phyloP scores from a whole-genome alignment of 495 filamentous ascomycete species.

The Hypoxylon crocopeplum region DNA sequence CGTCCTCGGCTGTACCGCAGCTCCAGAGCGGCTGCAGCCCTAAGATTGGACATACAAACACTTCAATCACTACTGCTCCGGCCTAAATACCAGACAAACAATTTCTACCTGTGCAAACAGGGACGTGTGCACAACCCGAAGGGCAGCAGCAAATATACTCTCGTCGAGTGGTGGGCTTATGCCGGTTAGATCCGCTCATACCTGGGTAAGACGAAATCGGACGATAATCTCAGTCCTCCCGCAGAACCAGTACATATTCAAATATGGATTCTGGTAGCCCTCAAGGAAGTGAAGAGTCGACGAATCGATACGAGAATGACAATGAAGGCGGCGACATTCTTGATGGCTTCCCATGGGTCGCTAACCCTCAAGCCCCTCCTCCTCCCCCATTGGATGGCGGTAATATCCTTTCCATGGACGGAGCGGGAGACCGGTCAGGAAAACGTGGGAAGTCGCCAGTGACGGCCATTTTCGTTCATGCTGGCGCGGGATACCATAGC shows the following conservation, averaged over 20 bases:
- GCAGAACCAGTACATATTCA: neutral
- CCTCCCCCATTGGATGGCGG: neutral
- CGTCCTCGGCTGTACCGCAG: no score
- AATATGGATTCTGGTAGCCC: constrained; percentile 8
- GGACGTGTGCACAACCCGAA: neutral
- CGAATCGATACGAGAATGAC: neutral
- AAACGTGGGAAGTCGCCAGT: constrained; percentile 41
- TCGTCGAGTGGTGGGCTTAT: constrained; percentile 4
- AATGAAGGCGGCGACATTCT: constrained; percentile 12
- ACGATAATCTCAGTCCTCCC: neutral
- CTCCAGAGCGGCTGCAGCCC: neutral
- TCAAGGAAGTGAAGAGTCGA: neutral
- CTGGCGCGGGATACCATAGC: constrained; percentile 95
- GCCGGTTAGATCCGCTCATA: constrained; percentile 1
- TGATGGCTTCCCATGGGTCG: constrained; percentile 7
- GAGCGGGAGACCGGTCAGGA: constrained; percentile 23
- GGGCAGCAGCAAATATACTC: neutral
- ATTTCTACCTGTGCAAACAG: constrained; percentile 1
- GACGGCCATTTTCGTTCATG: constrained; percentile 89
- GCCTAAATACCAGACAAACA: neutral
- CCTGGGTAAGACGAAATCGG: constrained; percentile 7
- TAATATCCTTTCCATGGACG: constrained; percentile 25
- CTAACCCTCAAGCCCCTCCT: constrained; percentile 8
- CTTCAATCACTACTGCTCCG: neutral
- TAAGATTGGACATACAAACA: neutral